A percentile compares a stretch with the other conserved stretches of the same genome.
Conservation (phyloP, 1,284 basidiomycete genomes). For the Sphagnurus paluster region DNA sequence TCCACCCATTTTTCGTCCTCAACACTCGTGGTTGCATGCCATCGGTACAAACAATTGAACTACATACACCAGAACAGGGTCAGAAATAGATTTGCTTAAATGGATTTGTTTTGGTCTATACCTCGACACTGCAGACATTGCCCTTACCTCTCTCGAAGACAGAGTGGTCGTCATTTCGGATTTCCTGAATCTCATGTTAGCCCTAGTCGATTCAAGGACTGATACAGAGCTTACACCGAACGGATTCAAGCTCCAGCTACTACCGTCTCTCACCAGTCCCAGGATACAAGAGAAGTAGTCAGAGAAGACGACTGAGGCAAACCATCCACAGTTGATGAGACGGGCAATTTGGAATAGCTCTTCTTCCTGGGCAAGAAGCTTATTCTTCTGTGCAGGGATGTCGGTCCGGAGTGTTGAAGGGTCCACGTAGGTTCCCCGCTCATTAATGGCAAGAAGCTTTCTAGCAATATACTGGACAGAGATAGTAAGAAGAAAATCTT, state of each 20-base stretch:
- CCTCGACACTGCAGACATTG: slow-evolving; percentile 76
- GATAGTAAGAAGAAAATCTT: not conserved
- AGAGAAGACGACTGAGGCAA: slow-evolving; percentile 68
- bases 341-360: slow-evolving; percentile 81
- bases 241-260: slow-evolving; percentile 68
- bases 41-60: slow-evolving; percentile 84
- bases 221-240: slow-evolving; percentile 49
- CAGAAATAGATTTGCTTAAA: slow-evolving; percentile 7
- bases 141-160: slow-evolving; percentile 75
- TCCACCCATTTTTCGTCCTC: slow-evolving; percentile 72
- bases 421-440: slow-evolving; percentile 58
- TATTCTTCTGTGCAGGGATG: slow-evolving; percentile 28
- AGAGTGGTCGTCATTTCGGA: slow-evolving; percentile 58
- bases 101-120: slow-evolving; percentile 26
- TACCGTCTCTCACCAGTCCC: slow-evolving; percentile 70
- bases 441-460: slow-evolving; percentile 79
- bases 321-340: slow-evolving; percentile 78
- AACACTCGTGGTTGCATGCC: slow-evolving; percentile 75
- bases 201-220: not conserved
- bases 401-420: slow-evolving; percentile 43
- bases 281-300: slow-evolving; percentile 79
- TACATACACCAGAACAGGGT: slow-evolving; percentile 27
- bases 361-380: slow-evolving; percentile 66
- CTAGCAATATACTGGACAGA: slow-evolving; percentile 73
- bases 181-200: slow-evolving; percentile 43